Base-by-base conservation (phyloP, 148 eudicot genomes). In the Heliamphora exappendiculata region DNA sequence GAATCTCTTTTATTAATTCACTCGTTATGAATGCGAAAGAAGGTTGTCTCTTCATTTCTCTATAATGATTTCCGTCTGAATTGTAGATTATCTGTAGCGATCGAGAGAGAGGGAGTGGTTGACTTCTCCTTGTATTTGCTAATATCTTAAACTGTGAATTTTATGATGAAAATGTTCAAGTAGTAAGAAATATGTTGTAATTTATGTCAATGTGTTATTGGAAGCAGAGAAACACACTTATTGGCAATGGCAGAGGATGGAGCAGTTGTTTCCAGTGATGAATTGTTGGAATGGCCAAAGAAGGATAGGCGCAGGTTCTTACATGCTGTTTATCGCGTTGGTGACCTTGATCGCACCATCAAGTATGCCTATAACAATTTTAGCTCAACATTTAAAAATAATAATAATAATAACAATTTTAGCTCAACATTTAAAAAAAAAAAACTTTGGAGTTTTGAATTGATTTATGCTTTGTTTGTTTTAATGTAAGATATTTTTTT, bases 271-370 rank as follows among this genome's bases (percentile, higher is more conserved):
- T 78, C 90, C 37, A 82, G 78, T 78, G 74, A 24, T 3, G 96
- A 93, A 78, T 65, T 91, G 82, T 78, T 90, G 81, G 93, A 91
- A 73, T 95, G 92, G 91, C 90, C 94, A 67, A 86, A 88, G 81
- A 88, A 92, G 75, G 97, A 95, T 63, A 95, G 89, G 68, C 88
- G 89, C 14, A 73, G 97, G 60, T 33, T 92, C 14, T 78, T 91
- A 58, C 98, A 92, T 78, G 98, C 81, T 68, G 98, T 95, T 16
- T 92, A 92, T 75, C 96, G 98, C 24, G 98, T 95, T 67, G 98
- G 98, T 77, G 90, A 95, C 85, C 94, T 95, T 76, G 94, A 95
- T 22, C 88, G 88, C 22, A 92, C 96, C 49, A 95, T 95, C 67
- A 92, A 92, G 98, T 95, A 88, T 67, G 82, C 29, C 42, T 57